Evolutionary conservation across 495 filamentous ascomycete genomes (phyloP), one percentile per base, ranked within the genome.

Genomic region (Podospora pseudocomata): DNA sequence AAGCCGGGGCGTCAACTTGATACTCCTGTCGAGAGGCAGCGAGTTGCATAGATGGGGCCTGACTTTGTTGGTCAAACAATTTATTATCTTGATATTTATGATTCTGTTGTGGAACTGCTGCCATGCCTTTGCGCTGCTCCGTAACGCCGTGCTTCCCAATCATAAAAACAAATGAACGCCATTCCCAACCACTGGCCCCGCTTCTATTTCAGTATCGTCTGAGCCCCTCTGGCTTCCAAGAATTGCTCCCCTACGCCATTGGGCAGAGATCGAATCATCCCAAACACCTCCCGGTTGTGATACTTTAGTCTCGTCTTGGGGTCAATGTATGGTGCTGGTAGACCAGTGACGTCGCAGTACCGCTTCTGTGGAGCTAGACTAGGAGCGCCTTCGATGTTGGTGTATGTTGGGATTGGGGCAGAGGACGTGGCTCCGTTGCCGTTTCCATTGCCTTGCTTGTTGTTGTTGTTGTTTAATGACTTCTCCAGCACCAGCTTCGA

Each of bases 321-420:
- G 74, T 98, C 94, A 11, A 91, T 89, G 69, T 99, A 99, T 19
- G 89, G 87, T 19, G 92, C 92, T 13, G 92, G 85, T 70, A 97
- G 79, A 20, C 96, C 96, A 6, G 95, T 98, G 75, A 98, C 85
- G 77, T 98, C 96, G 82, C 96, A 98, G 79, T 97, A 98, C 68
- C 89, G 89, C 72, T 86, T 91, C 72, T 89, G 82, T 70, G 90
- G 87, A 19, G 90, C 89, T 39, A 97, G 79, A 55, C 89, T 92
- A 16, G 96, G 94, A 3, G 94, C 92, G 18, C 91, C 91, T 72
- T 97, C 94, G 72, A 99, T 94, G 73, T 97, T 97, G 13, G 92
- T 94, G 76, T 97, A 99, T 0, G 95, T 97, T 19, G 55, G 16
- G 2, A 85, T 85, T 0, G 93, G 93, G 0, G 90, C 89, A 59